These are phyloP conservation scores for Pilatotrama ljubarskyi DNA, from an alignment of 768 basidiomycete species.

Conservation along the genomic window DNA sequence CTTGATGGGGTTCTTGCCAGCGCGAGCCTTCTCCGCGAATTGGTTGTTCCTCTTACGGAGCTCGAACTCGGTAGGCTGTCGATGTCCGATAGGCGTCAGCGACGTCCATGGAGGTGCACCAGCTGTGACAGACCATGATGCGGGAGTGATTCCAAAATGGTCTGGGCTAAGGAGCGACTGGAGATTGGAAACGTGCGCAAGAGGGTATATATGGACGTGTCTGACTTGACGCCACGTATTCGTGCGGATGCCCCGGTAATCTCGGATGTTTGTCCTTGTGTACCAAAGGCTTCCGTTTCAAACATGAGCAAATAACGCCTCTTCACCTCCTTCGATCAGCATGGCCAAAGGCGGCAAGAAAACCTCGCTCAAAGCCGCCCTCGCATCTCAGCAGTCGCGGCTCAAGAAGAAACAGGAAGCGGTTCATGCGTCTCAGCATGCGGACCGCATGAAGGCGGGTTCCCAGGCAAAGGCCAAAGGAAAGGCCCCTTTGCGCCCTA, in stretches of 20 bases:
- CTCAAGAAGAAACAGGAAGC: conserved; percentile 60
- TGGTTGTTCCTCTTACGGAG: conserved; percentile 78
- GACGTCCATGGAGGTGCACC: background rate
- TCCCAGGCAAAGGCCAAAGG: conserved; percentile 41
- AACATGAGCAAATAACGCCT: conserved; percentile 25
- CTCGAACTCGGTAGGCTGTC: conserved; percentile 79
- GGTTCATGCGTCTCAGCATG: conserved; percentile 50
- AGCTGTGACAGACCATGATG: conserved; percentile 34
- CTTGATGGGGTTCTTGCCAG: conserved; percentile 76
- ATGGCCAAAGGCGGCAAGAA: conserved; percentile 44
- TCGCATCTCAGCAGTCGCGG: conserved; percentile 69
- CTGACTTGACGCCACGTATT: conserved; percentile 14
- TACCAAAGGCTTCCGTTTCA: conserved; percentile 26
- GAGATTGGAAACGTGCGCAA: background rate
- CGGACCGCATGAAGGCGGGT: conserved; percentile 38
- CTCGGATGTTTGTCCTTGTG: conserved; percentile 22
- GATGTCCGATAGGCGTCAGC: background rate
- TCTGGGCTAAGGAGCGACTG: conserved; percentile 34
- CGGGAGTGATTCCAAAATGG: background rate
- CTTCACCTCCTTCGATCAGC: conserved; percentile 8
- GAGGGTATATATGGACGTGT: conserved; percentile 14
- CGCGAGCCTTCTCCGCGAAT: conserved; percentile 71
- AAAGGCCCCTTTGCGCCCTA: conserved; percentile 40
- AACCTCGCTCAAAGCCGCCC: conserved; percentile 57
- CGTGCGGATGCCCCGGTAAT: background rate